Evolutionary conservation across 2,329 filamentous ascomycete genomes (phyloP), one percentile per base, ranked within the genome.

Genomic region (Colletotrichum neosansevieriae): DNA sequence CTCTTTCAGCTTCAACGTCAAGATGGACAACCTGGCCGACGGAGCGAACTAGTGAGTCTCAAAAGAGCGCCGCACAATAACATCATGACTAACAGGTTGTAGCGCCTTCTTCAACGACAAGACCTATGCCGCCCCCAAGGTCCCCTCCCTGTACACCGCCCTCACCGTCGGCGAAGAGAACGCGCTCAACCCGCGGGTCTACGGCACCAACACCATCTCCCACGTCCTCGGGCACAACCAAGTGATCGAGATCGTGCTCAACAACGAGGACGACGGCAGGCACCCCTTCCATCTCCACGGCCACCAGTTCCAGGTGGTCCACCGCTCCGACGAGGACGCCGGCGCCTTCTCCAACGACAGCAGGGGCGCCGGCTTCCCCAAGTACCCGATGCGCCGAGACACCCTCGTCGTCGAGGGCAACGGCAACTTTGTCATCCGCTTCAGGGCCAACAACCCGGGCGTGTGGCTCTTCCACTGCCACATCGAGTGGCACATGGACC

Each of bases 201-300:
- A 89, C 72, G 86, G 86, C 12, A 76, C 79, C 58, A 79, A 83
- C 70, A 82, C 85, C 3, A 82, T 86, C 64, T 75, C 85, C 2
- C 78, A 88, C 65, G 78, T 91, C 2, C 82, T 91, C 19, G 79
- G 84, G 38, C 81, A 88, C 61, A 83, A 84, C 66, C 77, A 81
- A 59, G 80, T 88, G 9, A 80, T 90, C 36, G 86, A 90, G 72
- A 82, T 90, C 49, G 76, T 89, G 24, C 78, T 90, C 29, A 88
- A 89, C 76, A 90, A 89, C 72, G 80, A 84, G 47, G 87, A 90
- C 66, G 76, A 79, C 78, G 71, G 88, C 47, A 87, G 84, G 54
- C 86, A 89, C 71, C 89, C 89, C 1, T 89, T 90, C 81, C 89
- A 91, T 77, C 79, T 92, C 2, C 90, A 91, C 76, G 87, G 88